These are phyloP conservation scores for Neoboletus brunneissimus DNA, from an alignment of 768 basidiomycete genomes.

Conservation along the genomic window DNA sequence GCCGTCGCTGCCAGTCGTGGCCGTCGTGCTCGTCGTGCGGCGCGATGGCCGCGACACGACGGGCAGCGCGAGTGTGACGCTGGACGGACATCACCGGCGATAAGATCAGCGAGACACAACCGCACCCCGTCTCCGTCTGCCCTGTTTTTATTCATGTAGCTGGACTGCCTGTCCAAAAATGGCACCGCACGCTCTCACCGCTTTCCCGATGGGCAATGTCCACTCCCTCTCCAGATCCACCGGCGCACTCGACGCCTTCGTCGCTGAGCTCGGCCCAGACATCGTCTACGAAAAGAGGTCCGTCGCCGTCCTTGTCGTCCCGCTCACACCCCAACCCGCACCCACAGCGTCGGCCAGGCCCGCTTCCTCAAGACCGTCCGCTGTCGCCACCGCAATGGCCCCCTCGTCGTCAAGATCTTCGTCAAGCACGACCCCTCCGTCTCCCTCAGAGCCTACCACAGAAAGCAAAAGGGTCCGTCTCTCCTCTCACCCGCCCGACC, in stretches of 20 bases:
- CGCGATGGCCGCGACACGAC: background rate
- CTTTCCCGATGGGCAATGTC: constrained; percentile 65
- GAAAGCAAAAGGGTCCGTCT: constrained; percentile 68
- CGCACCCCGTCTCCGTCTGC: background rate
- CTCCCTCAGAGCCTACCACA: constrained; percentile 69
- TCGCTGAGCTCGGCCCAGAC: constrained; percentile 84
- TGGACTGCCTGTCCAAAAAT: background rate
- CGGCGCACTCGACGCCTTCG: constrained; percentile 86
- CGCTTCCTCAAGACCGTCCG: constrained; percentile 74
- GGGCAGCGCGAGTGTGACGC: background rate
- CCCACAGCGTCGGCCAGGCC: constrained; percentile 29
- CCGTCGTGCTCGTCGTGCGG: background rate
- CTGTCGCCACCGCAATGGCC: constrained; percentile 80
- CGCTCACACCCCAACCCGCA: background rate
- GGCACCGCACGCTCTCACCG: constrained; percentile 1
- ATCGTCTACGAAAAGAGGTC: constrained; percentile 92
- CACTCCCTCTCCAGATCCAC: constrained; percentile 70
- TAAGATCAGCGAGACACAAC: background rate
- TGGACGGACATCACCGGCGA: background rate
- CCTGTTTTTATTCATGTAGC: constrained; percentile 1
- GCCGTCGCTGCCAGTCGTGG: background rate
- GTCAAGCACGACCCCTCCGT: constrained; percentile 89
- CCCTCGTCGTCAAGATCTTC: constrained; percentile 90
- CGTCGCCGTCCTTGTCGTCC: constrained; percentile 8
- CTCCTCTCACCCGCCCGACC: fast-evolving